phyloP scores from a whole-genome alignment of 169 alveolate species.

The Babesia bovis region DNA sequence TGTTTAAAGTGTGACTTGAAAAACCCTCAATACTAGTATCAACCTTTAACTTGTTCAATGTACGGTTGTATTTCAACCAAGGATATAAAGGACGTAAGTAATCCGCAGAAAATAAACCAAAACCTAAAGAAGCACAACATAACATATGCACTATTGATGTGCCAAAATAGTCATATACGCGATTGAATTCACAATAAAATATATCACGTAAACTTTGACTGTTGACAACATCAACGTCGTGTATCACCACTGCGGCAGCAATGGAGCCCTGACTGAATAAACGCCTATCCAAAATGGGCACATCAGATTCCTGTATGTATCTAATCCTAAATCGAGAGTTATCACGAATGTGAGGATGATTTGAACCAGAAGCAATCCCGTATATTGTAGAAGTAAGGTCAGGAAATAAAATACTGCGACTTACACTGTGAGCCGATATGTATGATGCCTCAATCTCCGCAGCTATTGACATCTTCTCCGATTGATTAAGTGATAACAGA shows the following conservation, averaged over 20 bases:
- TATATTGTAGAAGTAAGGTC: constrained; percentile 15
- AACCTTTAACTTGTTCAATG: neutral
- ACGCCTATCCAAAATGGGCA: neutral
- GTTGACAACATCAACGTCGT: constrained; percentile 17
- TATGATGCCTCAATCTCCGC: constrained; percentile 35
- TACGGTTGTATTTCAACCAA: constrained; percentile 25
- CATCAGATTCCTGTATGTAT: constrained; percentile 1
- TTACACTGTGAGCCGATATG: constrained; percentile 23
- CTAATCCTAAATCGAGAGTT: neutral
- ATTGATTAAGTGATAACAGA: constrained; percentile 7
- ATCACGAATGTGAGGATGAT: neutral
- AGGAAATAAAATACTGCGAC: constrained; percentile 16
- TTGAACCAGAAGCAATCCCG: constrained; percentile 10
- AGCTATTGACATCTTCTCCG: constrained; percentile 9
- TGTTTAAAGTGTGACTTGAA: constrained; percentile 16
- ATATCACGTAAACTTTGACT: constrained; percentile 5
- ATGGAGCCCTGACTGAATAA: constrained; percentile 21
- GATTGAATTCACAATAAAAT: constrained; percentile 1
- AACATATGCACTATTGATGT: constrained; percentile 18
- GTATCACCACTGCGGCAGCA: constrained; percentile 21
- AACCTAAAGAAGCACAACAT: constrained; percentile 11
- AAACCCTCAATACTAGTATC: constrained; percentile 11
- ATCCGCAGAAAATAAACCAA: constrained; percentile 3
- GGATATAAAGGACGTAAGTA: constrained; percentile 18
- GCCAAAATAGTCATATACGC: constrained; percentile 6